Base-by-base conservation (phyloP, 1,139 yeast genomes). In the Debaryomyces nepalensis region DNA sequence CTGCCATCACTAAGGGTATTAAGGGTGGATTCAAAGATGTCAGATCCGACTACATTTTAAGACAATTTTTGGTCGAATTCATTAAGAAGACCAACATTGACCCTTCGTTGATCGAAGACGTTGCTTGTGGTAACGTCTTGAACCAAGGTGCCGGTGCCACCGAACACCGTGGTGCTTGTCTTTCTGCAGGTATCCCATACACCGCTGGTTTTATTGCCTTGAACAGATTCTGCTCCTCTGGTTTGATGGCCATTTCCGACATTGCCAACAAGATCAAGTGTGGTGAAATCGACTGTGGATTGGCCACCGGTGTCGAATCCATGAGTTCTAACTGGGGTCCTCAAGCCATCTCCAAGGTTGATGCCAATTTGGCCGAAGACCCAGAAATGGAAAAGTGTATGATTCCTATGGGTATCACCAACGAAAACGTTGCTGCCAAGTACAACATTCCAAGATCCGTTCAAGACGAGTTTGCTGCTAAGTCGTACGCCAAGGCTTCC, bases 191-290 rank as follows among this genome's bases (percentile, higher is more conserved):
- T 51, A 66, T 73, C 47, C 79, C 79, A 47, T 59, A 71, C 59
- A 67, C 82, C 6, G 76, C 84, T 22, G 91, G 96, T 10, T 87
- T 91, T 54, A 71, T 82, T 54, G 93, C 96, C 21, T 58, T 91
- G 52, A 91, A 91, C 75, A 82, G 98, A 70, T 97, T 89, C 67
- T 91, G 98, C 67, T 88, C 97, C 7, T 87, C 96, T 2, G 97
- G 97, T 36, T 75, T 91, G 55, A 87, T 90, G 78, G 95, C 97
- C 16, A 81, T 90, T 33, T 84, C 87, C 54, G 95, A 87, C 61
- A 80, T 91, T 58, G 96, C 97, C 56, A 87, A 86, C 71, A 87
- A 88, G 73, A 91, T 91, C 62, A 73, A 75, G 54, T 71, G 80
- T 47, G 97, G 97, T 34, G 96, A 90, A 74, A 89, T 91, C 55